phyloP scores from a whole-genome alignment of 78 protist species.

The Dictyostelium brefeldianum region DNA sequence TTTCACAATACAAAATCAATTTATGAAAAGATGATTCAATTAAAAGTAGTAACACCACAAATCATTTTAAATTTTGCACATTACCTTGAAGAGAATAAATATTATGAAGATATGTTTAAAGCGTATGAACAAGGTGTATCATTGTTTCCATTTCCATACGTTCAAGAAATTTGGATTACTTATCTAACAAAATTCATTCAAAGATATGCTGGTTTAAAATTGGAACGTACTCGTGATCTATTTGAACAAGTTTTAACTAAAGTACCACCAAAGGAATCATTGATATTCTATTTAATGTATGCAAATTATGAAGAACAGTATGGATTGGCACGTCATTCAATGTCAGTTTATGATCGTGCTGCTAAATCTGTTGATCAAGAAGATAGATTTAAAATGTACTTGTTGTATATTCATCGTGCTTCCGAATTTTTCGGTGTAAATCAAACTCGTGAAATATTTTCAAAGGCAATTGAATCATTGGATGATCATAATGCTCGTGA shows the following conservation, averaged over 20 bases:
- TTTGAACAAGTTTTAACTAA: slow-evolving; percentile 95
- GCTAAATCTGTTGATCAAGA: slow-evolving; percentile 51
- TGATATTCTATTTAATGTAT: slow-evolving; percentile 81
- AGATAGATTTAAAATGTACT: slow-evolving; percentile 84
- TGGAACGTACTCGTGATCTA: slow-evolving; percentile 97
- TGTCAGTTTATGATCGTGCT: slow-evolving; percentile 96
- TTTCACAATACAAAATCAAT: slow-evolving; percentile 75
- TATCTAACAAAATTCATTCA: slow-evolving; percentile 94
- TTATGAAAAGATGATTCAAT: slow-evolving; percentile 76
- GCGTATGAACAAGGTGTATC: slow-evolving; percentile 93
- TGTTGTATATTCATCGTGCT: slow-evolving; percentile 91
- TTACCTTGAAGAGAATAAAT: slow-evolving; percentile 92
- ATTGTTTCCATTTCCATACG: slow-evolving; percentile 94
- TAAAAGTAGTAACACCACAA: slow-evolving; percentile 94
- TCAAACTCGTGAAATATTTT: slow-evolving; percentile 96
- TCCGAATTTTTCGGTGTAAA: slow-evolving; percentile 92
- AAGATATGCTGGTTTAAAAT: slow-evolving; percentile 93
- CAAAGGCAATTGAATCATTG: slow-evolving; percentile 90
- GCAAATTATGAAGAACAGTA: slow-evolving; percentile 92
- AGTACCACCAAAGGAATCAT: slow-evolving; percentile 85
- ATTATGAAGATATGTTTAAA: slow-evolving; percentile 95
- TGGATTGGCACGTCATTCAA: slow-evolving; percentile 95
- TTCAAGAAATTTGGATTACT: slow-evolving; percentile 92
- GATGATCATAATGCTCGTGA: slow-evolving; percentile 84
- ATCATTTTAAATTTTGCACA: slow-evolving; percentile 94